Conservation (phyloP, 108 stramenopile species). For the Seminavis robusta region DNA sequence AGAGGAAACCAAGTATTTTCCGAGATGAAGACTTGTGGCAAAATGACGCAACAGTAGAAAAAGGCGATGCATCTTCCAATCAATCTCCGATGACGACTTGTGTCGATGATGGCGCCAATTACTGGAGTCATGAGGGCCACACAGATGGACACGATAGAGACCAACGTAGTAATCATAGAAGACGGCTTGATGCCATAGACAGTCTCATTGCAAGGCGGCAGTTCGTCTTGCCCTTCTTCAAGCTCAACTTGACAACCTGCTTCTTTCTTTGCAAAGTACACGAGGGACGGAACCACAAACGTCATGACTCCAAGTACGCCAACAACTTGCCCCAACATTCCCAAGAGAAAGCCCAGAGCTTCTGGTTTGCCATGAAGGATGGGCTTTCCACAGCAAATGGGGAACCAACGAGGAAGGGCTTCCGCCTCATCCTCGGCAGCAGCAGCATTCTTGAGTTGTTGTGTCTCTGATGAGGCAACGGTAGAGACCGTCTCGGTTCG, state of each 20-base stretch:
- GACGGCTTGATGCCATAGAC: constrained; percentile 69
- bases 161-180: constrained; percentile 59
- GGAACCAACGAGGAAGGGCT: too few relatives aligned
- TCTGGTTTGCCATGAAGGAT: constrained; percentile 48
- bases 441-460: too few relatives aligned
- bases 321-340: constrained; percentile 38
- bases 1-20: constrained; percentile 53
- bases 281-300: constrained; percentile 61
- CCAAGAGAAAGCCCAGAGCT: constrained; percentile 63
- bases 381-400: constrained; percentile 35
- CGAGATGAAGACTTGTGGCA: constrained; percentile 57
- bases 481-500: too few relatives aligned
- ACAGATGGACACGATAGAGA: constrained; percentile 53
- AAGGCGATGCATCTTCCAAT: constrained; percentile 41
- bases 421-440: too few relatives aligned
- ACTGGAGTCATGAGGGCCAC: constrained; percentile 40
- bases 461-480: too few relatives aligned
- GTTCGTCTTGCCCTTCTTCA: constrained; percentile 26
- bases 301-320: constrained; percentile 55
- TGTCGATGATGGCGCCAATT: constrained; percentile 74
- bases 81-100: constrained; percentile 47
- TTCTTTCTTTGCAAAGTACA: constrained; percentile 57
- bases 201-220: constrained; percentile 48
- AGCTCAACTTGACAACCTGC: constrained; percentile 52
- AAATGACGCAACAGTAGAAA: constrained; percentile 35